phyloP scores from a whole-genome alignment of 192 early-diverging fungal species.

The Coemansia sp. region DNA sequence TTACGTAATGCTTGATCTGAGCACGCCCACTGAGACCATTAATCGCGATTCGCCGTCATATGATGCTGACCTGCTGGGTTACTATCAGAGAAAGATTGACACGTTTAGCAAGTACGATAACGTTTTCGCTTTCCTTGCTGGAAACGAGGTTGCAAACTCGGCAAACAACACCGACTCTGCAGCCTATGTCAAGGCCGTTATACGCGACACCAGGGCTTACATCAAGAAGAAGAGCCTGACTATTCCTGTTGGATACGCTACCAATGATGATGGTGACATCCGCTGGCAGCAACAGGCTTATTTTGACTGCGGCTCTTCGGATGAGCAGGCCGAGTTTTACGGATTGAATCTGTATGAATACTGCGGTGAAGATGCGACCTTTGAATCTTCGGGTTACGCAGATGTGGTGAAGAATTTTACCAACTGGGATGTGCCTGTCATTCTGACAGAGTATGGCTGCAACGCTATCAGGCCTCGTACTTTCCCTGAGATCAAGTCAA shows the following conservation, averaged over 20 bases:
- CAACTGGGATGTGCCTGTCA: conserved; percentile 63
- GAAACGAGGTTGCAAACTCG: conserved; percentile 75
- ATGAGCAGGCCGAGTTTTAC: conserved; percentile 67
- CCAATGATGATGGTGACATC: conserved; percentile 68
- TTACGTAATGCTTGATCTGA: conserved; percentile 68
- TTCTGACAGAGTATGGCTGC: conserved; percentile 76
- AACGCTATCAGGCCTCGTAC: conserved; percentile 64
- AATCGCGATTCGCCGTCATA: conserved; percentile 64
- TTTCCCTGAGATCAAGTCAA: conserved; percentile 65
- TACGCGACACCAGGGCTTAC: conserved; percentile 69
- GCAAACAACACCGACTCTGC: conserved; percentile 62
- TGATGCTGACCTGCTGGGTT: conserved; percentile 57
- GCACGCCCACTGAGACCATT: conserved; percentile 60
- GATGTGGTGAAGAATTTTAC: conserved; percentile 66
- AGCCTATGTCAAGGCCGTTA: conserved; percentile 64
- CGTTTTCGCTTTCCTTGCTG: conserved; percentile 67
- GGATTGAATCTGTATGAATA: conserved; percentile 75
- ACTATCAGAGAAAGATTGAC: conserved; percentile 62
- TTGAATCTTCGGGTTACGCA: conserved; percentile 66
- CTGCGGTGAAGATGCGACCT: conserved; percentile 62
- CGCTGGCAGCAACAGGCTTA: conserved; percentile 65
- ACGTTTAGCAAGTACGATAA: conserved; percentile 66
- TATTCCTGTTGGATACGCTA: conserved; percentile 72
- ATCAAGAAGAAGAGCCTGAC: conserved; percentile 50
- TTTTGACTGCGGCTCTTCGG: conserved; percentile 67